phyloP scores from a whole-genome alignment of 345 rosid species.

The Sisymbrium altissimum region DNA sequence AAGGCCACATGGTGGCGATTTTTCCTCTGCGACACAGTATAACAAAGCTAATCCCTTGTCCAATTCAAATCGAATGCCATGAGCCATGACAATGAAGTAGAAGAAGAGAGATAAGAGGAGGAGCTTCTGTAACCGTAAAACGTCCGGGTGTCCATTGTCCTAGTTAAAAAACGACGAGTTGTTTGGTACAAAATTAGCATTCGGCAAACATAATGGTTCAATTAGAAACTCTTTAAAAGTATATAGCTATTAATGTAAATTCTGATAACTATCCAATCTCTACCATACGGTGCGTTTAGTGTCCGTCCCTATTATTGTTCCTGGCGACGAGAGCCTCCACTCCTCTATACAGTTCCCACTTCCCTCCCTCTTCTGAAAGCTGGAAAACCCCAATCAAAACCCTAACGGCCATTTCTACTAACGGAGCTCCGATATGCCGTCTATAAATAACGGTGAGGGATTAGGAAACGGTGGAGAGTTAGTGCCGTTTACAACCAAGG shows the following conservation, averaged over 20 bases:
- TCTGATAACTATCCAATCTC: background rate
- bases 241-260: background rate
- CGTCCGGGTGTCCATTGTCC: background rate
- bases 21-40: background rate
- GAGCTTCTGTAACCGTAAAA: background rate
- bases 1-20: conserved; percentile 26
- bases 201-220: background rate
- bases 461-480: conserved; percentile 30
- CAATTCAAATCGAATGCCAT: background rate
- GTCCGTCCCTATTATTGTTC: background rate
- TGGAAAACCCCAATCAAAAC: conserved; percentile 24
- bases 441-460: conserved; percentile 11
- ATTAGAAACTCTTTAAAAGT: background rate
- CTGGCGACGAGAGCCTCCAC: background rate
- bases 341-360: conserved; percentile 1
- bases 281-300: background rate
- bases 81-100: background rate
- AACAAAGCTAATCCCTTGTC: background rate
- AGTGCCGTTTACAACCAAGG: conserved; percentile 16
- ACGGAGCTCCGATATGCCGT: conserved; percentile 53
- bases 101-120: conserved; percentile 19
- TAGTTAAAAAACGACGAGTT: background rate
- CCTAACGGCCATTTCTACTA: conserved; percentile 29
- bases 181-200: background rate
- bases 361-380: conserved; percentile 3